These are phyloP conservation scores for Boletus rubropictus DNA, from an alignment of 768 basidiomycete genomes.

Conservation along the genomic window DNA sequence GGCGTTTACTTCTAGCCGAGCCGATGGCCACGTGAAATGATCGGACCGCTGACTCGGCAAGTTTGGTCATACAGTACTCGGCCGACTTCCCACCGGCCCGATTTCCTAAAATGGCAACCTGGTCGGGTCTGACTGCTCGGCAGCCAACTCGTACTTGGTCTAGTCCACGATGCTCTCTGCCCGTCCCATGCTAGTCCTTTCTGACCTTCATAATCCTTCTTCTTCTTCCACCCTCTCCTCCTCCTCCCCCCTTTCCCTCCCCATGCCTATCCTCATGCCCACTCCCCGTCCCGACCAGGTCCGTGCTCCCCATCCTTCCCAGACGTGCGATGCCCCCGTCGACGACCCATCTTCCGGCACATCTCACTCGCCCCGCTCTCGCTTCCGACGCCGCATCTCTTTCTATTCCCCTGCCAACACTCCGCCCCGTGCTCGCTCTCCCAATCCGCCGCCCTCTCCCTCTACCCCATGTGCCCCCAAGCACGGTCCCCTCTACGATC, in stretches of 20 bases:
- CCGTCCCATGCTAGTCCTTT: conserved; percentile 32
- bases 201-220: neutral
- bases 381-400: conserved; percentile 27
- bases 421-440: conserved; percentile 1
- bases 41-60: neutral
- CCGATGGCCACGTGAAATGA: neutral
- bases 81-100: conserved; percentile 21
- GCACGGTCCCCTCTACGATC: conserved; percentile 79
- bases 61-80: conserved; percentile 2
- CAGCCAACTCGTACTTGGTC: conserved; percentile 1
- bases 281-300: neutral
- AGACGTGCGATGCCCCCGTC: neutral
- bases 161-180: conserved; percentile 32
- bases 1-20: too few species aligned
- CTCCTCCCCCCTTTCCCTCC: neutral
- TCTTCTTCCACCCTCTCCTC: neutral
- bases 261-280: neutral
- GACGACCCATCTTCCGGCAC: neutral
- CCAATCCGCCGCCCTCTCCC: neutral
- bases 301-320: neutral
- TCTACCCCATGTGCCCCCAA: conserved; percentile 21
- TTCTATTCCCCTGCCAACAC: conserved; percentile 18
- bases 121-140: conserved; percentile 1
- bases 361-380: conserved; percentile 26
- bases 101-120: conserved; percentile 13